Base-by-base conservation (phyloP, 306 rosid genomes). In the Quercus suber region DNA sequence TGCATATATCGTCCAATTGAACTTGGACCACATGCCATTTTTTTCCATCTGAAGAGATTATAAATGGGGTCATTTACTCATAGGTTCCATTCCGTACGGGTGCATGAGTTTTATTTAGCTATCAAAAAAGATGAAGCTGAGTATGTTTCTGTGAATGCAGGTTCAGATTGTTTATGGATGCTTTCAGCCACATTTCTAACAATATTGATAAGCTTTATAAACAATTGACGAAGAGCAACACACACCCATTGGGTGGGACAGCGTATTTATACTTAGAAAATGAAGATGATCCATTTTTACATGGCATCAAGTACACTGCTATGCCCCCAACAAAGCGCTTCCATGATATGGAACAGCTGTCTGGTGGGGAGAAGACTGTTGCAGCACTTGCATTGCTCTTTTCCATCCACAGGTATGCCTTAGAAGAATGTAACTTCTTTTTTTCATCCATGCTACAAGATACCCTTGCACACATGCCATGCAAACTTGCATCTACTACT, bases 261-360 rank as follows among this genome's bases (percentile, higher is more conserved):
- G 96, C 98, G 18, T 93, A 93, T 82, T 72, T 95, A 74, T 91
- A 95, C 86, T 87, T 95, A 84, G 99, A 95, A 88, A 95, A 93
- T 74, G 99, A 95, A 13, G 99, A 95, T 55, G 98, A 95, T 86
- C 99, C 99, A 52, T 95, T 84, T 91, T 82, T 95, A 74, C 96
- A 93, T 83, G 97, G 99, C 70, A 93, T 91, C 78, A 95, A 93
- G 88, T 95, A 91, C 85, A 92, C 99, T 71, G 95, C 97, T 69
- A 95, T 95, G 99, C 99, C 99, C 73, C 99, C 99, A 79, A 91
- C 98, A 68, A 96, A 96, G 91, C 96, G 98, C 52, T 96, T 91
- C 77, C 98, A 97, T 43, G 99, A 96, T 72, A 96, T 96, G 99
- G 99, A 96, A 55, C 99, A 91, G 72, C 84, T 96, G 57, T 96